Evolutionary conservation across 2,329 filamentous ascomycete species (phyloP), one percentile per base, ranked within the genome.

Genomic region (Aspergillaceae sp.): DNA sequence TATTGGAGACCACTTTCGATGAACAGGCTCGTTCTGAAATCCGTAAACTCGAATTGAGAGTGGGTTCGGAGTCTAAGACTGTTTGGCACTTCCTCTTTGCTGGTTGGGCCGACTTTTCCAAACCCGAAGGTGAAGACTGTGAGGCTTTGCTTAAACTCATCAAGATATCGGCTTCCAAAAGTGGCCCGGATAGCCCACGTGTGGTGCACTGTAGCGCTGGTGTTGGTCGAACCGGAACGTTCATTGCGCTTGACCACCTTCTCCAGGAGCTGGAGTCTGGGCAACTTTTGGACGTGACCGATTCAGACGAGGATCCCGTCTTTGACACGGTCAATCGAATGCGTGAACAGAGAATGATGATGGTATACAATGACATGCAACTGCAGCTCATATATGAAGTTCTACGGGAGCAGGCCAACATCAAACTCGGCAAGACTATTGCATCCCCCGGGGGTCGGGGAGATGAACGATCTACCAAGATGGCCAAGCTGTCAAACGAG

Each of bases 241-340:
- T 97, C 62, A 95, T 98, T 58, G 86, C 88, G 1, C 77, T 98
- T n/a, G 92, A 97, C 67, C 88, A 94, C 65, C 78, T 98, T 28
- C 76, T 94, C 52, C 78, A 83, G 33, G 88, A 96, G 66, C 75
- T 97, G 7, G 82, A 87, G 28, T 77, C 82, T 4, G 91, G 89
- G 42, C 76, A 82, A 26, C 69, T 94, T 42, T 72, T 78, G 51
- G 62, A 71, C 42, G 54, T 57, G 32, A 57, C 68, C 6, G 67
- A 71, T 7, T 68, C 74, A 7, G 69, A 74, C 41, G 60, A 67
- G 28, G 90, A 96, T 58, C 78, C 84, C 2, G 77, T 98, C 36
- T 86, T 82, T 54, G 76, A 85, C 11, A 85, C 86, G 0, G 90
- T 98, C 45, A 84, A 94, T 57, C 69, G 73, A 49, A 75, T 98